A percentile compares a stretch with the other conserved stretches of the same genome.
These are phyloP conservation scores for Bruguiera hainesii DNA, from an alignment of 441 rosid genomes.

Conservation along the genomic window DNA sequence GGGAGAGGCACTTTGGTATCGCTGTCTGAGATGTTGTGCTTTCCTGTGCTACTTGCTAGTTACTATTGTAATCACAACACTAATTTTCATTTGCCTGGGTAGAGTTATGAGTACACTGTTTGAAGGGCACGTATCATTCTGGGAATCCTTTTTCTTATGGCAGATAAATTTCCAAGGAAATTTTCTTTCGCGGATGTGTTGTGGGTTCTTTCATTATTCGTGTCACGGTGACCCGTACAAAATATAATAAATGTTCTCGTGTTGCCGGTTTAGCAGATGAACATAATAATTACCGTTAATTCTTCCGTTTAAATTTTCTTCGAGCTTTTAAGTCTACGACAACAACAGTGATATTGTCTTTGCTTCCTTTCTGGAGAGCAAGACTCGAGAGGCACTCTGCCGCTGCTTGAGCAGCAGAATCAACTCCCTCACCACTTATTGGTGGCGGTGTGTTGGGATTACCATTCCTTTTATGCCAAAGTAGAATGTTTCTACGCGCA, in stretches of 20 bases:
- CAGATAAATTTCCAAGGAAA: too few relatives aligned
- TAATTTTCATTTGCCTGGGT: too few relatives aligned
- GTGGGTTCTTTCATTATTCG: too few relatives aligned
- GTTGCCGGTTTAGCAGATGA: neutral
- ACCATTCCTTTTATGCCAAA: slow-evolving; percentile 70
- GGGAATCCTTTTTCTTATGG: too few relatives aligned
- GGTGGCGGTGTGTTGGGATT: slow-evolving; percentile 15
- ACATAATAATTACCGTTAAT: neutral
- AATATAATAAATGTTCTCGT: neutral
- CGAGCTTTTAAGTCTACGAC: slow-evolving; percentile 77
- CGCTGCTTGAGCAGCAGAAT: slow-evolving; percentile 83
- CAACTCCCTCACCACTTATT: slow-evolving; percentile 35
- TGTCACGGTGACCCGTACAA: too few relatives aligned
- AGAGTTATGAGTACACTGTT: too few relatives aligned
- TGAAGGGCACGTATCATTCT: too few relatives aligned
- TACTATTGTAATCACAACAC: too few relatives aligned
- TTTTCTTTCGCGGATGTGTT: too few relatives aligned
- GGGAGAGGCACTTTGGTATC: too few relatives aligned
- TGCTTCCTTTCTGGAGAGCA: slow-evolving; percentile 81
- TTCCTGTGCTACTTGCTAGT: too few relatives aligned
- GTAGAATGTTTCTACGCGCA: slow-evolving; percentile 63
- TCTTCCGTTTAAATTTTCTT: slow-evolving; percentile 66
- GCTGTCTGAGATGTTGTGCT: too few relatives aligned
- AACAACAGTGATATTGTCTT: slow-evolving; percentile 65
- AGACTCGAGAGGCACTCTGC: slow-evolving; percentile 63